A percentile compares a stretch with the other conserved stretches of the same genome.
phyloP scores from a whole-genome alignment of 2,329 filamentous ascomycete species.

The Penicillium janthinellum region DNA sequence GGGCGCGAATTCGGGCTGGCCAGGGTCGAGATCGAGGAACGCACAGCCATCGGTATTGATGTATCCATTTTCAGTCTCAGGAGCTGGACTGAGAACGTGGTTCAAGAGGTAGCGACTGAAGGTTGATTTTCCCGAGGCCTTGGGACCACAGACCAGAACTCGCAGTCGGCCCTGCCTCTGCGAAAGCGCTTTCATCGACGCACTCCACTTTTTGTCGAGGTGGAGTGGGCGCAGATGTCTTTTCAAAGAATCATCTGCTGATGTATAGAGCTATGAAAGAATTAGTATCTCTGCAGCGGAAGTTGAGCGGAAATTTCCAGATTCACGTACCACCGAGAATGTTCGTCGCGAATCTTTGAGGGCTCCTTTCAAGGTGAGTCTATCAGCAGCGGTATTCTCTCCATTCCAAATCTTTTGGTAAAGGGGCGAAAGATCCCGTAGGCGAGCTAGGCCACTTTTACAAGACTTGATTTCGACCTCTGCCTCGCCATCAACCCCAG shows the following conservation, averaged over 20 bases:
- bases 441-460: slow-evolving; percentile 44
- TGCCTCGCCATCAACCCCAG: slow-evolving; percentile 45
- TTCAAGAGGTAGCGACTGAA: slow-evolving; percentile 60
- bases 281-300: slow-evolving; percentile 17
- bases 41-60: slow-evolving; percentile 47
- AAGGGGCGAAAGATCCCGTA: slow-evolving; percentile 53
- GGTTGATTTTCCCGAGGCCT: slow-evolving; percentile 62
- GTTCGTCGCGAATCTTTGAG: slow-evolving; percentile 35
- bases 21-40: slow-evolving; percentile 62
- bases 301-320: background rate
- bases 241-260: slow-evolving; percentile 45
- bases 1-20: slow-evolving; percentile 61
- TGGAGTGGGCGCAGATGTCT: slow-evolving; percentile 47
- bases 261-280: slow-evolving; percentile 41
- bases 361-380: slow-evolving; percentile 31
- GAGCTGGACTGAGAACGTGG: slow-evolving; percentile 51
- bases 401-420: slow-evolving; percentile 58
- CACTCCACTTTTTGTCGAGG: slow-evolving; percentile 48
- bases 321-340: slow-evolving; percentile 44
- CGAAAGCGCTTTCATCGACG: slow-evolving; percentile 47
- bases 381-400: slow-evolving; percentile 36
- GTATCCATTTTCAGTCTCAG: slow-evolving; percentile 33
- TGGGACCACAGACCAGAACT: slow-evolving; percentile 57
- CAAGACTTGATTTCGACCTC: slow-evolving; percentile 54
- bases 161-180: slow-evolving; percentile 41